phyloP scores from a whole-genome alignment of 768 basidiomycete genomes.

The Sporobolomyces phaffii region DNA sequence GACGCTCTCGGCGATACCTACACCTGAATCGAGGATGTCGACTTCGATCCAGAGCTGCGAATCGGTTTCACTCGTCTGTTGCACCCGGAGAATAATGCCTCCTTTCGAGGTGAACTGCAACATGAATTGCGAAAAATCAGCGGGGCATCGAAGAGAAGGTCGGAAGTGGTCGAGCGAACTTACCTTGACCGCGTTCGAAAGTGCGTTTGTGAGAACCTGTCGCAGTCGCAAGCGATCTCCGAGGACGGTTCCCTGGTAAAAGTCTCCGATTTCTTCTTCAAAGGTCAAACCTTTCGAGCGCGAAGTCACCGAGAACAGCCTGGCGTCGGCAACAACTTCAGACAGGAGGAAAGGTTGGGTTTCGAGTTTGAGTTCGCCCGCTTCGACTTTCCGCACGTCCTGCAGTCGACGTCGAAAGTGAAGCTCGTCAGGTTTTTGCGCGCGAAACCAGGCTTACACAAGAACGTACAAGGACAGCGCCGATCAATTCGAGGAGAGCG shows the following conservation, averaged over 20 bases:
- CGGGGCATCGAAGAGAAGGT: background rate
- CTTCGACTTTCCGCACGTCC: slow-evolving; percentile 41
- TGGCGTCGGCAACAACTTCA: slow-evolving; percentile 29
- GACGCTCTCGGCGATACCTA: slow-evolving; percentile 30
- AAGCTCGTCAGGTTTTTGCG: background rate
- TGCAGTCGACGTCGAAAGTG: background rate
- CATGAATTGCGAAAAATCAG: background rate
- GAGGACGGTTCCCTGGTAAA: slow-evolving; percentile 25
- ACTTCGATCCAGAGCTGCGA: slow-evolving; percentile 5
- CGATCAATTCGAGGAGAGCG: slow-evolving; percentile 36
- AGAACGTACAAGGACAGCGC: slow-evolving; percentile 21
- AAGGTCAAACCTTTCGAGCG: slow-evolving; percentile 33
- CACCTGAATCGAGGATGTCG: slow-evolving; percentile 36
- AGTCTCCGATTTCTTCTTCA: slow-evolving; percentile 14
- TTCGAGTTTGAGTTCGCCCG: slow-evolving; percentile 35
- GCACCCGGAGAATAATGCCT: slow-evolving; percentile 14
- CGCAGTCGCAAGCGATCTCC: slow-evolving; percentile 36
- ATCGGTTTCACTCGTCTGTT: slow-evolving; percentile 26
- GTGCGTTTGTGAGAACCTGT: slow-evolving; percentile 35
- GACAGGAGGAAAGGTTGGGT: slow-evolving; percentile 25
- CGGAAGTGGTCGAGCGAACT: background rate
- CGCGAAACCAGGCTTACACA: no score
- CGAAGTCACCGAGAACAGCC: slow-evolving; percentile 24
- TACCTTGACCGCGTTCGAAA: slow-evolving; percentile 37
- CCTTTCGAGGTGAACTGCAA: slow-evolving; percentile 5